Base-by-base conservation (phyloP, 2,329 filamentous ascomycete species). In the Claviceps quebecensis region DNA sequence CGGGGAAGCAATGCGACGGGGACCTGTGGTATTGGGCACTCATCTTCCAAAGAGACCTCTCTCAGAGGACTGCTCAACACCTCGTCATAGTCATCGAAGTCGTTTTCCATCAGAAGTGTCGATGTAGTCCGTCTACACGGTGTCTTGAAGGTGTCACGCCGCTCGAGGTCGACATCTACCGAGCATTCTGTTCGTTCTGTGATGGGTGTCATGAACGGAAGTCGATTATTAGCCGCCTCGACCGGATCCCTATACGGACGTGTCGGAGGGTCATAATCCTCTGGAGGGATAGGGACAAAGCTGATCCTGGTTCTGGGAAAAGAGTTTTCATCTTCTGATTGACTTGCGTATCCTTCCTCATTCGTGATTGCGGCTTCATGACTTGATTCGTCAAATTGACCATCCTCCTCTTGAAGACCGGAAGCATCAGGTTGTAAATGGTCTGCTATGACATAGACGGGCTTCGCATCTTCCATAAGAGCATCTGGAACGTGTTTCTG, bases 121-220 rank as follows among this genome's bases (percentile, higher is more conserved):
- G 37, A 36, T 6, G 59, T 60, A 51, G 70, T 61, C 53, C 63
- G 76, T 59, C 83, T 84, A 58, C 81, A 88, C 16, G 89, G 89
- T 4, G 88, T 94, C 68, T 93, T 95, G 47, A 80, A 76, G 50
- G 75, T 76, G 76, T 76, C 65, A 78, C 77, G 58, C 72, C 72
- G 68, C 49, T 79, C 75, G 29, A 78, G 81, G 4, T 78, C 77
- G 43, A 84, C 69, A 38, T 84, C 84, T 5, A 97, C 70, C 0
- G 90, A 96, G 11, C 83, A 86, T 67, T 98, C 93, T 0, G 93
- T 98, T 60, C 88, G 83, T 67, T 98, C 93, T 1, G 93, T 91
- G 57, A 98, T 98, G 1, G 93, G 93, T 0, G 93, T 98, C 93
- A 98, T 97, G 65, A 97, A 98, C 3, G 91, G 93, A 9, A 97